Conservation (phyloP, 73 alveolate genomes). For the Symbiodinium pilosum region DNA sequence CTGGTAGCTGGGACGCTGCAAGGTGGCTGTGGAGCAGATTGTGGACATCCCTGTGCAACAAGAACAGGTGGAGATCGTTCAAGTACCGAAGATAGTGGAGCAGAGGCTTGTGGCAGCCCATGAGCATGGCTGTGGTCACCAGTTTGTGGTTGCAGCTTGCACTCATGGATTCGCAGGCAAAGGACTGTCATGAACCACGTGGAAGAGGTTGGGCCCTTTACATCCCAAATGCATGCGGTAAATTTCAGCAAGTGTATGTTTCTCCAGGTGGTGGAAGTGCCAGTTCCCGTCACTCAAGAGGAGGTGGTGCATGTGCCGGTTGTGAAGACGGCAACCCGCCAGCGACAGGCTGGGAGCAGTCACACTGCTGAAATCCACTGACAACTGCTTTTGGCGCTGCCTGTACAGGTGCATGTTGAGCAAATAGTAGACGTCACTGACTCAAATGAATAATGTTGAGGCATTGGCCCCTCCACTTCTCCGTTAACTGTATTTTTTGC, state of each 20-base stretch:
- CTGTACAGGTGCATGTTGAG: background rate
- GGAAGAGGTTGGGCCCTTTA: constrained; percentile 4
- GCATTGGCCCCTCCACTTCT: background rate
- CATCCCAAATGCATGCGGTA: too few species aligned
- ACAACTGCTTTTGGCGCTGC: background rate
- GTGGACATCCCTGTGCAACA: background rate
- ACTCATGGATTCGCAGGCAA: background rate
- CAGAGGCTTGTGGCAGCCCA: background rate
- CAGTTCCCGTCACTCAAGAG: background rate
- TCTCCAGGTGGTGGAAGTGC: background rate
- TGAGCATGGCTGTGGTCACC: too few species aligned
- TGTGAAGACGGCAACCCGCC: background rate
- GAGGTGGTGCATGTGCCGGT: background rate
- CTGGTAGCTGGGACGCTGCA: too few species aligned
- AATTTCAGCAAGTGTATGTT: too few species aligned
- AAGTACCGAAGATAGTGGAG: background rate
- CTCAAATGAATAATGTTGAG: background rate
- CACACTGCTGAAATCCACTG: too few species aligned
- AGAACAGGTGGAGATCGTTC: constrained; percentile 7
- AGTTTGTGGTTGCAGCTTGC: too few species aligned
- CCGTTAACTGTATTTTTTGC: background rate
- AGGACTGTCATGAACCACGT: background rate
- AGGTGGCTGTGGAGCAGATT: constrained; percentile 5
- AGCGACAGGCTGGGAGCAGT: background rate
- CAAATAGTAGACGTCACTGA: background rate